Evolutionary conservation across 129 eudicot genomes (phyloP).

Genomic region (Calendula officinalis): DNA sequence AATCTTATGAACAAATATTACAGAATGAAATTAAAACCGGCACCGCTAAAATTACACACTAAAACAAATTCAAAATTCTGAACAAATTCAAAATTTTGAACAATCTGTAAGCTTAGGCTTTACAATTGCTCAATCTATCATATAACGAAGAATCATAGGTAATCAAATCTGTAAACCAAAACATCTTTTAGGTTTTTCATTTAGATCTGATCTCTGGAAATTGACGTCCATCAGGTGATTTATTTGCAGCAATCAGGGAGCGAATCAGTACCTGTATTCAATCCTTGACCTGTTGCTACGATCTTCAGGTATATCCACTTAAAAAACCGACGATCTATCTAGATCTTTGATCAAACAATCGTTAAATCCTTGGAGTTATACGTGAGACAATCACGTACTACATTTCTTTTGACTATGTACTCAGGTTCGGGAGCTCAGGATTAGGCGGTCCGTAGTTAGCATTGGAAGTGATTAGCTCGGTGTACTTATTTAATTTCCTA

Average conservation of each 20-base stretch:
- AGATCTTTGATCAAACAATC: slow-evolving; percentile 29
- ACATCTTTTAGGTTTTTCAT: not conserved
- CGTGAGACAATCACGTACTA: not conserved
- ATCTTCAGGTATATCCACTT: too few relatives aligned
- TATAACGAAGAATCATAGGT: slow-evolving; percentile 18
- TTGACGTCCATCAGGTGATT: slow-evolving; percentile 11
- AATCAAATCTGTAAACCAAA: slow-evolving; percentile 10
- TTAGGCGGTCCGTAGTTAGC: too few relatives aligned
- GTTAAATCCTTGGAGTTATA: slow-evolving; percentile 15
- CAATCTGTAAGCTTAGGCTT: not conserved
- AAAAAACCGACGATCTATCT: slow-evolving; percentile 14
- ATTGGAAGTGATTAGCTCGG: too few relatives aligned
- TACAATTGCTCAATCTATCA: slow-evolving; percentile 13
- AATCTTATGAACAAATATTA: too few relatives aligned
- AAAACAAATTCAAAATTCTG: too few relatives aligned
- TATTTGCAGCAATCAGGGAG: too few relatives aligned
- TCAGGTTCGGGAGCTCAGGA: too few relatives aligned
- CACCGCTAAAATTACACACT: too few relatives aligned
- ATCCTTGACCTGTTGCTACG: slow-evolving; percentile 1
- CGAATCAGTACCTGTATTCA: slow-evolving; percentile 18
- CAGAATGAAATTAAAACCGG: too few relatives aligned
- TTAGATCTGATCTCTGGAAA: slow-evolving; percentile 26
- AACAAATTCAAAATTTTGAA: too few relatives aligned
- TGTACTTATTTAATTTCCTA: too few relatives aligned
- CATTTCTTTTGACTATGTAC: too few relatives aligned